phyloP scores from a whole-genome alignment of 345 rosid genomes.

The Pseudoturritis turrita region DNA sequence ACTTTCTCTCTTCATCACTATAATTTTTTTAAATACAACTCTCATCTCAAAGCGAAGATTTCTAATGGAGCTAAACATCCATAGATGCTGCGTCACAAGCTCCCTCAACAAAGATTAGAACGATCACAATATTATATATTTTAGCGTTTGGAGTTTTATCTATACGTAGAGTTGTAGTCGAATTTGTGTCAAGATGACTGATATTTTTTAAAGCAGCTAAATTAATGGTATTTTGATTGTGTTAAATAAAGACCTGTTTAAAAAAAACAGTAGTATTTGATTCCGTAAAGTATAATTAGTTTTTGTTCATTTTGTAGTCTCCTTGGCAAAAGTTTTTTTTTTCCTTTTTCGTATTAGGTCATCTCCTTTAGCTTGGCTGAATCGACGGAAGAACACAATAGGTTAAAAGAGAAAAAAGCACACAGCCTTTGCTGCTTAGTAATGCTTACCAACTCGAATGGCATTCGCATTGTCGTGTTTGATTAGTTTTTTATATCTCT shows the following conservation, averaged over 20 bases:
- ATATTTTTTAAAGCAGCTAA: background rate
- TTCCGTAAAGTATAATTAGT: background rate
- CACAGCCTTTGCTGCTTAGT: conserved; percentile 3
- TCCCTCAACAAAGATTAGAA: background rate
- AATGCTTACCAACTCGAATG: conserved; percentile 28
- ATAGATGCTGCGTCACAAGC: no score
- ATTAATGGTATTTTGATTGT: background rate
- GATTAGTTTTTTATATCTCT: background rate
- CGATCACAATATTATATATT: background rate
- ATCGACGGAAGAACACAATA: background rate
- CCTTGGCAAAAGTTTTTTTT: background rate
- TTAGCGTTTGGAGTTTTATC: no score
- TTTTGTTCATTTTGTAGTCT: background rate
- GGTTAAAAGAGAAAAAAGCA: conserved; percentile 19
- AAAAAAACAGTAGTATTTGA: background rate
- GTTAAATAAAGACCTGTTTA: background rate
- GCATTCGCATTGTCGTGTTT: conserved; percentile 3
- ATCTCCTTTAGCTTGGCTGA: conserved; percentile 1
- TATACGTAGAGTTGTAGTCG: background rate
- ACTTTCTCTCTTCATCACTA: no score
- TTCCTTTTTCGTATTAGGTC: background rate
- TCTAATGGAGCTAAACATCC: no score
- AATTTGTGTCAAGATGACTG: background rate
- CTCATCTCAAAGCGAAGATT: no score
- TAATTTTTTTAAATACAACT: no score